Evolutionary conservation across 1,284 basidiomycete species (phyloP), one percentile per base, ranked within the genome.

Genomic region (Microbotryum silenes-acaulis): DNA sequence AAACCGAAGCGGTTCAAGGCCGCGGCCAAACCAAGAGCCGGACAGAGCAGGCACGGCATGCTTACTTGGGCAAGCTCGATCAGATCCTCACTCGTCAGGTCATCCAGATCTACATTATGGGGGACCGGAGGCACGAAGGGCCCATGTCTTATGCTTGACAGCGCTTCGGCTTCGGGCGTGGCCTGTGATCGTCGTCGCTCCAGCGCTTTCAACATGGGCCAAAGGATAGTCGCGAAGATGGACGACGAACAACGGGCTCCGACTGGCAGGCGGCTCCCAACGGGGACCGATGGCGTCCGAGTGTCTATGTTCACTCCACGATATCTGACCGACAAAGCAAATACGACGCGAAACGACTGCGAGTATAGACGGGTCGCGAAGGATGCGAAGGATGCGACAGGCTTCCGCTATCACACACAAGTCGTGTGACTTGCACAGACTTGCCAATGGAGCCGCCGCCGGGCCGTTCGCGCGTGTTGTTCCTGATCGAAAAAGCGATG

Each of bases 151-250:
- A 16, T 42, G 37, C 51, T n/a, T 53, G 51, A 33, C 31, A n/a
- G 27, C 29, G 51, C 25, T 31, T 21, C 21, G 10, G 51, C 25
- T 2, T 21, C 21, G 10, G 51, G 51, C 16, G 25, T 25, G 25
- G n/a, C 51, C 33, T 52, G 51, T 49, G 25, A 49, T 27, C 48
- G 48, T 23, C 25, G 48, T 49, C 48, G 48, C 48, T 49, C 48
- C 4, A 49, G 48, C 48, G 21, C 48, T 12, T 27, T 21, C 48
- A 21, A 50, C 21, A 27, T 27, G 14, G 48, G 48, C 48, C 27
- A n/a, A 23, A 16, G 48, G 2, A 2, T 31, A 20, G 27, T 21
- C 48, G 21, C 21, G 21, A 20, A 50, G 48, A 6, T 10, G 31
- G 8, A 9, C 31, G 31, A 31, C 31, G 31, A 10, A 31, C 8